Base-by-base conservation (phyloP, 441 rosid species). In the Viola pubescens region DNA sequence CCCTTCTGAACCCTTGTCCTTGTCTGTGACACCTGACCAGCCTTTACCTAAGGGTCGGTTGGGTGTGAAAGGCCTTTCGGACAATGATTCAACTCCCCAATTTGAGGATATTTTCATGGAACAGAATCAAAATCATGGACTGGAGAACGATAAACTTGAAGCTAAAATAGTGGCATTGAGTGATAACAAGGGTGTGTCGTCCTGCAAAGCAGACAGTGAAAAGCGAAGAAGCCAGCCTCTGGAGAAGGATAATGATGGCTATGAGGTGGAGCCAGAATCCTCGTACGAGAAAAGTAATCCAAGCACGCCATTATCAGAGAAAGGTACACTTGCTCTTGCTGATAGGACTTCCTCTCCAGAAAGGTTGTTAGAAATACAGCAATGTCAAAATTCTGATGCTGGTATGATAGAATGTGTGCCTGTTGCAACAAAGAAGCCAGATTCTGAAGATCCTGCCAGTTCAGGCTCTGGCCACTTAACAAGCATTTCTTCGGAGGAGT, bases 401-500 rank as follows among this genome's bases (percentile, higher is more conserved):
- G 57, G 59, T 37, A 56, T 43, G 54, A 43, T 44, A 19, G 61
- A 59, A 59, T 67, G 61, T 48, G 53, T 40, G 55, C 54, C 56
- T 49, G 13, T 40, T 60, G 58, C 65, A 43, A 4, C 58, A 41
- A 50, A 47, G 61, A 65, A 65, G 37, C 49, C 63, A 45, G 66
- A 51, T 63, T 58, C 72, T 51, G 71, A 63, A 46, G 61, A 52
- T 62, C 60, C 59, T 68, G 40, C 46, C 6, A 44, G 65, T 52
- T 64, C 64, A 38, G 16, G 14, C 48, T 41, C 64, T 37, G 40
- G 60, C 5, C 12, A 42, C 48, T 69, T 70, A 41, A 59, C 66
- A 16, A 72, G 61, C 66, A 58, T 79, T 56, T 68, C 74, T 1
- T 44, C 77, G 7, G 78, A 66, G 62, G 84, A 82, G 68, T 65